Conservation (phyloP, 1,284 basidiomycete genomes). For the Ceratobasidium sp. region DNA sequence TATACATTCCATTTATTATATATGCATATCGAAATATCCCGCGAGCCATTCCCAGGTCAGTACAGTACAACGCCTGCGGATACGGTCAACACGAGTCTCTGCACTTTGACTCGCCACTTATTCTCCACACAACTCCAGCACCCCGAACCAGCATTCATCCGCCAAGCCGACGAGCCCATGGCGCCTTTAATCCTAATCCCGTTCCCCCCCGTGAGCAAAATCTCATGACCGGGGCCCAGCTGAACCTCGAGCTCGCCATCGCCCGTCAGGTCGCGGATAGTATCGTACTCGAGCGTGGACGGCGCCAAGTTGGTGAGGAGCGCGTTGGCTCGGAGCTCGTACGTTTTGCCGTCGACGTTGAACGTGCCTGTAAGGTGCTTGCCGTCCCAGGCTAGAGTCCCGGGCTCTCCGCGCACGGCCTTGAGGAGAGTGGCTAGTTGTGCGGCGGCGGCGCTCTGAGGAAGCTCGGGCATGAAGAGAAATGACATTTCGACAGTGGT, state of each 20-base stretch:
- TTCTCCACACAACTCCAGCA: no score
- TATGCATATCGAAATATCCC: no score
- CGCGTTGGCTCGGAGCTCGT: neutral
- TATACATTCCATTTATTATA: no score
- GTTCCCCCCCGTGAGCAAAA: neutral
- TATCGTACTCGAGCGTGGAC: neutral
- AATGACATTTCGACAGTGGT: no score
- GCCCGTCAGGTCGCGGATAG: neutral
- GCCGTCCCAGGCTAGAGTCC: neutral
- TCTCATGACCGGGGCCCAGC: neutral
- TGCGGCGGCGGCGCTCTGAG: neutral
- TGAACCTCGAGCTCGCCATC: neutral
- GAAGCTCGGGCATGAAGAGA: slow-evolving; percentile 1
- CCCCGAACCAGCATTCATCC: neutral
- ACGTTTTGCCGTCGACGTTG: neutral
- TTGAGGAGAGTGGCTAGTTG: neutral
- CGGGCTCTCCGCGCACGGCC: neutral
- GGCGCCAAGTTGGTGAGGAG: neutral
- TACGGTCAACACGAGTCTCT: no score
- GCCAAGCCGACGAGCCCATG: neutral
- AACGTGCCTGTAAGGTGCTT: neutral
- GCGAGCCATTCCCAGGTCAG: no score
- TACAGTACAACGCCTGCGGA: no score
- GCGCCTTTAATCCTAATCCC: neutral
- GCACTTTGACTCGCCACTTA: no score